phyloP scores from a whole-genome alignment of 805 yeast species.

The Teunomyces pallodes region DNA sequence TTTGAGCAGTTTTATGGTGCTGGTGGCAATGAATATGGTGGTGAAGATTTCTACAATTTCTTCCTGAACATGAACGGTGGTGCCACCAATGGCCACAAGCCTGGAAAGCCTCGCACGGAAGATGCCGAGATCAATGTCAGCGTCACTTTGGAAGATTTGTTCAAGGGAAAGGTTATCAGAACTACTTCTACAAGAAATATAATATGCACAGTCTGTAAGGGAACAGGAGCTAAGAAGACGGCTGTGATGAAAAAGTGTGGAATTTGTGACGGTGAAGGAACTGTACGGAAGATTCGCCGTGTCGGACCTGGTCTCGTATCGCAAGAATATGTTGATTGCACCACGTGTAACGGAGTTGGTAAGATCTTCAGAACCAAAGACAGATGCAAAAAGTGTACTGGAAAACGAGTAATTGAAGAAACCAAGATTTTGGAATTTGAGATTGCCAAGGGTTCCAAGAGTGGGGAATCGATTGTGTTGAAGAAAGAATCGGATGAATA shows the following conservation, averaged over 20 bases:
- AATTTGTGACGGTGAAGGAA: slow-evolving; percentile 73
- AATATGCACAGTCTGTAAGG: slow-evolving; percentile 70
- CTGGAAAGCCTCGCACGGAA: slow-evolving; percentile 44
- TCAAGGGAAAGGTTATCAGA: slow-evolving; percentile 77
- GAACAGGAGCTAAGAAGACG: slow-evolving; percentile 67
- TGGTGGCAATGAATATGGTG: slow-evolving; percentile 47
- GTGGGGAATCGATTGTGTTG: slow-evolving; percentile 59
- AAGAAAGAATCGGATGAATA: slow-evolving; percentile 75
- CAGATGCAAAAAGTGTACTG: slow-evolving; percentile 73
- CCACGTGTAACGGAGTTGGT: slow-evolving; percentile 72
- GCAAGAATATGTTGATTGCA: slow-evolving; percentile 59
- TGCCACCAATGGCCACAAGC: slow-evolving; percentile 12
- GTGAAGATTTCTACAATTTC: slow-evolving; percentile 78
- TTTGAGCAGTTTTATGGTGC: slow-evolving; percentile 34
- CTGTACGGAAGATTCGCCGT: slow-evolving; percentile 54
- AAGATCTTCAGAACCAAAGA: slow-evolving; percentile 59
- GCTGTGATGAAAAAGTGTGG: slow-evolving; percentile 58
- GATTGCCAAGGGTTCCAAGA: slow-evolving; percentile 67
- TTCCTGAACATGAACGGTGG: slow-evolving; percentile 46
- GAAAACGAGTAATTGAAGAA: slow-evolving; percentile 59
- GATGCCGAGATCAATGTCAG: slow-evolving; percentile 68
- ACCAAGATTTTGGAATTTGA: slow-evolving; percentile 73
- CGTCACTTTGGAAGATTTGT: slow-evolving; percentile 70
- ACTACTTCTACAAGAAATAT: slow-evolving; percentile 69
- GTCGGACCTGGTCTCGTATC: slow-evolving; percentile 77